Percentiles rank a stretch among this genome's conserved stretches.
Evolutionary conservation across 192 early-diverging fungal genomes (phyloP).

Genomic region (Coemansia furcata): DNA sequence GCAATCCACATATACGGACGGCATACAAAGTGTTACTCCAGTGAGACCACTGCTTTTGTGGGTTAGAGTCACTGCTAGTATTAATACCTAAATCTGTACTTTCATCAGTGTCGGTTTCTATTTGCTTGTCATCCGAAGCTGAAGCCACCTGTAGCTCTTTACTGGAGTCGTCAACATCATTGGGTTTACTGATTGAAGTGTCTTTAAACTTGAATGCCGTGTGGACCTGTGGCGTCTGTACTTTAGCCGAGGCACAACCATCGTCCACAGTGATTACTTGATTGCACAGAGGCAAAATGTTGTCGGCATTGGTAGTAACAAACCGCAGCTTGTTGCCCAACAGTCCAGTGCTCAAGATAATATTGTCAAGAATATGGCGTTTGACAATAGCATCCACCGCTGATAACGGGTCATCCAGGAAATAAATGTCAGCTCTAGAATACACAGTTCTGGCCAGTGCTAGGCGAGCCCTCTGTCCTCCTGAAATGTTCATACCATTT

Average conservation of each 20-base stretch:
- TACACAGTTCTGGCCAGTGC: slow-evolving; percentile 66
- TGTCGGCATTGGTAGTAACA: slow-evolving; percentile 37
- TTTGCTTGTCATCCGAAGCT: not conserved
- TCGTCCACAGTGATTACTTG: slow-evolving; percentile 23
- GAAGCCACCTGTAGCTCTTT: not conserved
- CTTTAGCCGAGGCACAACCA: slow-evolving; percentile 26
- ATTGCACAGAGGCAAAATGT: slow-evolving; percentile 19
- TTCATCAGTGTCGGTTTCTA: not conserved
- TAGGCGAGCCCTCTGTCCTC: slow-evolving; percentile 69
- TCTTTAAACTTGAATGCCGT: slow-evolving; percentile 6
- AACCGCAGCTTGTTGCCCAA: slow-evolving; percentile 55
- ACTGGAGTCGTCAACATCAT: not conserved
- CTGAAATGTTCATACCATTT: slow-evolving; percentile 68
- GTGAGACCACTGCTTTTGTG: not conserved
- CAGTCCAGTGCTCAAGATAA: slow-evolving; percentile 54
- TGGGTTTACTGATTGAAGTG: slow-evolving; percentile 24
- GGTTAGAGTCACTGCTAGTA: not conserved
- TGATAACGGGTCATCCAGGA: slow-evolving; percentile 71
- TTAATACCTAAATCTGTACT: too few species aligned
- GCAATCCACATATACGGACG: slow-evolving; percentile 6
- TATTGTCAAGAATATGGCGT: slow-evolving; percentile 62
- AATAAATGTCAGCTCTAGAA: slow-evolving; percentile 62
- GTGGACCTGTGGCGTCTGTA: slow-evolving; percentile 38
- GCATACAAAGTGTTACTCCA: slow-evolving; percentile 59
- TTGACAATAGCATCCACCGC: slow-evolving; percentile 68